phyloP scores from a whole-genome alignment of 257 asterid genomes.

The Capsicum baccatum region DNA sequence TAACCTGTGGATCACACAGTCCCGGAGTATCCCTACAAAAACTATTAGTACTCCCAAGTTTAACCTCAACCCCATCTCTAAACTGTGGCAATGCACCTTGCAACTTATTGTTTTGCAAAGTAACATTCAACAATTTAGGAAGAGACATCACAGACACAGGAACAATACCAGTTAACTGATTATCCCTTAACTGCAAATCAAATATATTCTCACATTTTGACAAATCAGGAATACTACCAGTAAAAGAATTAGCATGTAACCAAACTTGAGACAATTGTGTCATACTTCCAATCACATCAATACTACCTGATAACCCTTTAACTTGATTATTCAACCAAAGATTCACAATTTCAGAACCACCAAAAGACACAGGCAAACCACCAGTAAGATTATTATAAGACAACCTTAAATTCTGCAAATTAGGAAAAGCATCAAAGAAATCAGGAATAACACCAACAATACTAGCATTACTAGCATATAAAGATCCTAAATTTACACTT shows the following conservation, averaged over 20 bases:
- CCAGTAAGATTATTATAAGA: constrained; percentile 83
- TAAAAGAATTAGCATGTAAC: constrained; percentile 73
- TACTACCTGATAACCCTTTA: constrained; percentile 62
- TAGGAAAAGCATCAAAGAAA: constrained; percentile 60
- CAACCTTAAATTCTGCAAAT: constrained; percentile 62
- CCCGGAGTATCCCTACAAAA: constrained; percentile 67
- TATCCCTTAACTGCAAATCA: constrained; percentile 87
- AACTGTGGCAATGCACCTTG: constrained; percentile 82
- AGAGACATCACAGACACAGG: constrained; percentile 60
- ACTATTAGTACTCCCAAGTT: constrained; percentile 56
- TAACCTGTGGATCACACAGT: constrained; percentile 87
- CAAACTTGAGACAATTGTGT: constrained; percentile 70
- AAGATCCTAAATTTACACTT: constrained; percentile 53
- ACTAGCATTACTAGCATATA: constrained; percentile 66
- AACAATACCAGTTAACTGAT: constrained; percentile 70
- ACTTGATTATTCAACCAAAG: constrained; percentile 83
- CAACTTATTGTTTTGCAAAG: constrained; percentile 71
- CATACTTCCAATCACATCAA: constrained; percentile 72
- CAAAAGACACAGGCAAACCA: constrained; percentile 62
- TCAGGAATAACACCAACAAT: constrained; percentile 71
- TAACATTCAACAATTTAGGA: constrained; percentile 56
- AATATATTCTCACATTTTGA: constrained; percentile 64
- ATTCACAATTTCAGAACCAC: constrained; percentile 66
- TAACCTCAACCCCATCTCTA: constrained; percentile 33
- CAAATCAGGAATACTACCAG: constrained; percentile 84